Conservation (phyloP, 2,329 filamentous ascomycete genomes). For the Orbilia brochopaga region DNA sequence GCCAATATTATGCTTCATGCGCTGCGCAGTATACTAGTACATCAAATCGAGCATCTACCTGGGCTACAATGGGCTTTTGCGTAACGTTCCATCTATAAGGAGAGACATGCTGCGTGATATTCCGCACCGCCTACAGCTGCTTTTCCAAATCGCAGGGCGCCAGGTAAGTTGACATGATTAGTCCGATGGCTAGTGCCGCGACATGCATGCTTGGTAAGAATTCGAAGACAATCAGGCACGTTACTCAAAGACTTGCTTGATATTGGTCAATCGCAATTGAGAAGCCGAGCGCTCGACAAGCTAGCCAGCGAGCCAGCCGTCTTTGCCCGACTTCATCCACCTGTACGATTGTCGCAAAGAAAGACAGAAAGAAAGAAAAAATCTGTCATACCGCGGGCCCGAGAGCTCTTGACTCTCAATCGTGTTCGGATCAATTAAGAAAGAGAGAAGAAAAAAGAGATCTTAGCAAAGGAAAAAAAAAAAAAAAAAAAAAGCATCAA, state of each 20-base stretch:
- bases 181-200: neutral
- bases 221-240: conserved; percentile 22
- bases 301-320: conserved; percentile 11
- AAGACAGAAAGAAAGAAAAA: too few species aligned
- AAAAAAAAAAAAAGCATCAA: conserved; percentile 4
- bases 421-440: conserved; percentile 5
- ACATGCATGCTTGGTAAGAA: conserved; percentile 8
- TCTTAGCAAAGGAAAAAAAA: neutral
- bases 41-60: too few species aligned
- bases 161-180: conserved; percentile 7
- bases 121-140: conserved; percentile 6
- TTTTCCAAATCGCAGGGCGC: conserved; percentile 15
- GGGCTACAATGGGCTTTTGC: too few species aligned
- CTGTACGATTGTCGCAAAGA: too few species aligned
- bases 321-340: neutral
- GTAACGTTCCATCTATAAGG: conserved; percentile 26
- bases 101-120: conserved; percentile 29
- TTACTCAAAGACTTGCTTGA: conserved; percentile 30
- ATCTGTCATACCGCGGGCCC: conserved; percentile 10
- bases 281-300: neutral
- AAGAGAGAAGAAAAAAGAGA: neutral
- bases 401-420: conserved; percentile 23
- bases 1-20: too few species aligned
- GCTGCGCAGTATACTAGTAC: too few species aligned
- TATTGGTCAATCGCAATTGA: neutral